Percentiles rank a stretch among this genome's conserved stretches.
phyloP scores from a whole-genome alignment of 208 protist genomes.

The Angomonas deanei region DNA sequence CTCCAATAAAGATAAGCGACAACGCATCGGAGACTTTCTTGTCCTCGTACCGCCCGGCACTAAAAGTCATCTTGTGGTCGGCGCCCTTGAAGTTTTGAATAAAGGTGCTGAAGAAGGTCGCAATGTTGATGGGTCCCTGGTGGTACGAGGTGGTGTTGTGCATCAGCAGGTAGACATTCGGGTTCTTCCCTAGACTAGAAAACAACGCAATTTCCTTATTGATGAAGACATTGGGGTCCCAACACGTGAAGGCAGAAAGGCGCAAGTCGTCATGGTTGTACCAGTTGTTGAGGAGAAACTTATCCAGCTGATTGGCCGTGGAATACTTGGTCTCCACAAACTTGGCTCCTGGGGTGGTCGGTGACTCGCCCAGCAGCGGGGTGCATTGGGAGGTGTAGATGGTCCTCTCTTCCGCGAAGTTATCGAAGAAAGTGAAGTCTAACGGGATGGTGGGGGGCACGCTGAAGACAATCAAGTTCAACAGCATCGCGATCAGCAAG shows the following conservation, averaged over 20 bases:
- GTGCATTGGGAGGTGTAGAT: constrained; percentile 18
- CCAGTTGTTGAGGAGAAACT: constrained; percentile 12
- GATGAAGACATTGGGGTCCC: no score
- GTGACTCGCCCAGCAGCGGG: not conserved
- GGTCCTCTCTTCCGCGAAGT: no score
- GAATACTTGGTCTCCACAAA: not conserved
- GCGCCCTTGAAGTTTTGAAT: not conserved
- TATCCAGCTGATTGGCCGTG: constrained; percentile 14
- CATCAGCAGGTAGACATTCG: constrained; percentile 19
- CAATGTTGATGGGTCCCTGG: constrained; percentile 17
- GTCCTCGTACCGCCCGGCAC: constrained; percentile 11
- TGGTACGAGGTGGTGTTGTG: constrained; percentile 42
- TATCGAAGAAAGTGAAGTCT: no score
- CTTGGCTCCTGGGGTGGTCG: not conserved
- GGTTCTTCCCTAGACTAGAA: no score
- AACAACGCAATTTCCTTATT: no score
- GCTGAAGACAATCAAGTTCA: constrained; percentile 30
- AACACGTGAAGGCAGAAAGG: not conserved
- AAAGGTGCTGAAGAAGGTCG: constrained; percentile 25
- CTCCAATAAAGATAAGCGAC: constrained; percentile 40
- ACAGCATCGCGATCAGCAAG: constrained; percentile 47
- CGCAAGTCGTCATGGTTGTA: constrained; percentile 21
- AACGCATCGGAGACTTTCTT: constrained; percentile 19
- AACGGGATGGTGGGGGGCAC: constrained; percentile 14
- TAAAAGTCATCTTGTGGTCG: not conserved